Base-by-base conservation (phyloP, 495 filamentous ascomycete species). In the Penicillium coprophilum region DNA sequence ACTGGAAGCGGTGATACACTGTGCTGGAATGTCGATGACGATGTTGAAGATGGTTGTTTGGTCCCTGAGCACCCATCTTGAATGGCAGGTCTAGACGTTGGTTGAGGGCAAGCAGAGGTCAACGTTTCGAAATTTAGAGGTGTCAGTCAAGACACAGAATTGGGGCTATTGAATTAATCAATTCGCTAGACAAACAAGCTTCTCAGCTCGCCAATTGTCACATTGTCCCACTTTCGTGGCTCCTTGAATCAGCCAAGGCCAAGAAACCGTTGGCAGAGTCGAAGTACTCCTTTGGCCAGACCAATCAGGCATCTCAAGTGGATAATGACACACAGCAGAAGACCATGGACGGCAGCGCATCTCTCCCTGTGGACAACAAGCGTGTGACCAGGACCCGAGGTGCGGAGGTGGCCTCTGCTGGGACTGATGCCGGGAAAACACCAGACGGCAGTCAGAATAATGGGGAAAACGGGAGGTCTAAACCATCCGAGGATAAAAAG, bases 181-280 rank as follows among this genome's bases (percentile, higher is more conserved):
- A 17, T 17, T 5, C 27, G 27, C 72, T 70, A 78, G 84, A 85
- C 57, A 65, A 74, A 50, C 71, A 80, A 62, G 82, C 85, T 13
- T 57, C 49, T 44, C 66, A 77, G 17, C 58, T 71, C 0, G 56
- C 74, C 13, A 70, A 63, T 12, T 77, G 87, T 23, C 76, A 76
- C 8, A 77, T 91, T 51, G 83, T 90, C 31, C 76, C 72, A 6
- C 52, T 88, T 5, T 67, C 83, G 7, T 91, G 88, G 88, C 77
- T 91, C 12, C 50, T 79, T 1, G 75, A 82, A 1, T 85, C 79
- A 9, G 62, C 77, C 13, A 57, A 73, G 23, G 64, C 72, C 4
- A 72, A 71, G 17, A 72, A 68, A 13, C 73, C 70, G n/a, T 50
- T 81, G 3, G 48, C 74, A 0, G 82, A 81, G 57, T 69, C 74